Base-by-base conservation (phyloP, 2,329 filamentous ascomycete species). In the Colletotrichum lentis region DNA sequence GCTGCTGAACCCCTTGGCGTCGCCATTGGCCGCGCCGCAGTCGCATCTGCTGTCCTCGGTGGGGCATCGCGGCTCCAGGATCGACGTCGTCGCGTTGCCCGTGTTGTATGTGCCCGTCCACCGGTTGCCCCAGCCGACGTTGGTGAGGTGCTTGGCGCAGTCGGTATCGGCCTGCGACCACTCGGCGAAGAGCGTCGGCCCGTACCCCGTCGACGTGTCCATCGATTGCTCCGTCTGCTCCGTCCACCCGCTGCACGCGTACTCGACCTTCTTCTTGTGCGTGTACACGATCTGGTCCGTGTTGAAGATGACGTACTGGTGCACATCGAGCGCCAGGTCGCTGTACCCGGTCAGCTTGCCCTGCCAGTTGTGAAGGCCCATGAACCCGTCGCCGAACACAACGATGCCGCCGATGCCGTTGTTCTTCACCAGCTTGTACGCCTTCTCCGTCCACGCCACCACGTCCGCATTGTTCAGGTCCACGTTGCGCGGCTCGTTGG, bases 241-340 rank as follows among this genome's bases (percentile, higher is more conserved):
- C 3, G 92, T 91, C 96, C 96, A 99, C 62, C 89, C 93, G 20
- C 86, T 82, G 81, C 96, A 99, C 4, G 95, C 93, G 76, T 97
- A 96, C 69, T 91, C 84, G 65, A 98, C 85, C 81, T 97, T 97
- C 72, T 90, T 86, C 63, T 90, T 85, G 81, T 98, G 96, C 64
- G 90, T 90, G 75, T 91, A 90, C 55, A 88, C 86, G 75, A 99
- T 91, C 78, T 97, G 93, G 72, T 91, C 89, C 46, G 88, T 88
- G 84, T 99, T 97, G 86, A 99, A 99, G 78, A 97, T 97, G 75
- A 97, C 93, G 79, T 99, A 99, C 79, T 98, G 95, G 80, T 99
- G 96, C 44, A 96, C 96, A 79, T 99, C 96, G n/a, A 99, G 88
- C 20, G 97, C 87, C 71, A 98, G 83, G 71, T 90, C 86, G 54